Conservation (phyloP, 164 flowering plant genomes). For the Echeveria elegans region DNA sequence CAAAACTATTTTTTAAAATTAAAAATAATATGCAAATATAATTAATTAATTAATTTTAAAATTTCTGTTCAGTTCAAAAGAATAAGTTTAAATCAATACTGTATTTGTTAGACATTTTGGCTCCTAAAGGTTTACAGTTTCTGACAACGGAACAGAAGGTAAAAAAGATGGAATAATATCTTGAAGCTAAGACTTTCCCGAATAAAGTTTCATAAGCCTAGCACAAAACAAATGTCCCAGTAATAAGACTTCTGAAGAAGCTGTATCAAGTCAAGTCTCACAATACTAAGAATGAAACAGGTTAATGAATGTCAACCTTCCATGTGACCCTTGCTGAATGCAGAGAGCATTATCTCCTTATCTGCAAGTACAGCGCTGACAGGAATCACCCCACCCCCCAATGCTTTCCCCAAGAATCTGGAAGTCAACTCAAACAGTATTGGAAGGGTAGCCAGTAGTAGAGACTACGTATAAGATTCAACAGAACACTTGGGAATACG, state of each 20-base stretch:
- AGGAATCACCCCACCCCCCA: constrained; percentile 94
- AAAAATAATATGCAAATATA: too few species aligned
- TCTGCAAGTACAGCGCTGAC: constrained; percentile 95
- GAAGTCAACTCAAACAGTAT: neutral
- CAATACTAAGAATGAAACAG: too few species aligned
- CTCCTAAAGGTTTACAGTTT: neutral
- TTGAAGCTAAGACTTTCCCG: neutral
- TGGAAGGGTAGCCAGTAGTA: neutral
- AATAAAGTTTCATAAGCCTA: neutral
- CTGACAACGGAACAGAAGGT: neutral
- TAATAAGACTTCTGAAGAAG: too few species aligned
- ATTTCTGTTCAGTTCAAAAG: too few species aligned
- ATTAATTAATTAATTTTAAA: too few species aligned
- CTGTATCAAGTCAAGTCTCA: too few species aligned
- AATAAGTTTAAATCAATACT: neutral
- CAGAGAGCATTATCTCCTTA: constrained; percentile 92
- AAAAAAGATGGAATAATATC: neutral
- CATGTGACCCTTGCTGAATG: constrained; percentile 83
- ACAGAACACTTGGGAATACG: neutral
- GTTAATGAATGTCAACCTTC: too few species aligned
- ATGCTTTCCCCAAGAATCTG: constrained; percentile 94
- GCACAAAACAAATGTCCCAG: too few species aligned
- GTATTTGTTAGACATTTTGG: neutral
- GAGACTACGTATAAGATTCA: neutral
- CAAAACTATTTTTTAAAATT: too few species aligned